A percentile compares a stretch with the other conserved stretches of the same genome.
Conservation (phyloP, 352 stramenopile genomes). For the Phytophthora pistaciae region DNA sequence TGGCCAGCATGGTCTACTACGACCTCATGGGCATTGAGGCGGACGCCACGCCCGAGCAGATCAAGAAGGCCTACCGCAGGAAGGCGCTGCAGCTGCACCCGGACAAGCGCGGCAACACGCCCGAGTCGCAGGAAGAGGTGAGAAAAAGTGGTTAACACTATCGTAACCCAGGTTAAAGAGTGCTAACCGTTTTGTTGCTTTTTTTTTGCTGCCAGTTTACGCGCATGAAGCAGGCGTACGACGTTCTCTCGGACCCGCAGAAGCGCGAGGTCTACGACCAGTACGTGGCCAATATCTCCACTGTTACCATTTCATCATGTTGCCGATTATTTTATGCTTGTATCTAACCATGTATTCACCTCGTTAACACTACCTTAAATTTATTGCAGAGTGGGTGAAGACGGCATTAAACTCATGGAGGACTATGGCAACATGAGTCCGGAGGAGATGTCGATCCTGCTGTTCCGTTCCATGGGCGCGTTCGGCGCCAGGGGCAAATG, state of each 20-base stretch:
- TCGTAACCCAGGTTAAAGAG: background rate
- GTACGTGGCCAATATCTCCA: conserved; percentile 33
- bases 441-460: conserved; percentile 71
- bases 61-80: conserved; percentile 94
- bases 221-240: conserved; percentile 93
- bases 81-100: conserved; percentile 94
- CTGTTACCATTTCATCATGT: background rate
- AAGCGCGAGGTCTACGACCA: conserved; percentile 88
- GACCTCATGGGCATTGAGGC: conserved; percentile 82
- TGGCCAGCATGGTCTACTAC: conserved; percentile 82
- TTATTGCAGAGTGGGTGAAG: conserved; percentile 73
- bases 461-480: conserved; percentile 81
- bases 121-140: conserved; percentile 82
- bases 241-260: conserved; percentile 91
- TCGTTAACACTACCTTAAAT: conserved; percentile 1
- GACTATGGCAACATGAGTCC: conserved; percentile 87
- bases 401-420: conserved; percentile 91
- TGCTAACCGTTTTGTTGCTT: background rate
- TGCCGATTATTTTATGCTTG: background rate
- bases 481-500: conserved; percentile 75
- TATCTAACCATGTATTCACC: background rate
- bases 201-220: conserved; percentile 76
- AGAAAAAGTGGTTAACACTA: background rate
- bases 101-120: conserved; percentile 87
- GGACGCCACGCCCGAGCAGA: conserved; percentile 80